phyloP scores from a whole-genome alignment of 2,329 filamentous ascomycete genomes.

The Curvularia eragrostidis region DNA sequence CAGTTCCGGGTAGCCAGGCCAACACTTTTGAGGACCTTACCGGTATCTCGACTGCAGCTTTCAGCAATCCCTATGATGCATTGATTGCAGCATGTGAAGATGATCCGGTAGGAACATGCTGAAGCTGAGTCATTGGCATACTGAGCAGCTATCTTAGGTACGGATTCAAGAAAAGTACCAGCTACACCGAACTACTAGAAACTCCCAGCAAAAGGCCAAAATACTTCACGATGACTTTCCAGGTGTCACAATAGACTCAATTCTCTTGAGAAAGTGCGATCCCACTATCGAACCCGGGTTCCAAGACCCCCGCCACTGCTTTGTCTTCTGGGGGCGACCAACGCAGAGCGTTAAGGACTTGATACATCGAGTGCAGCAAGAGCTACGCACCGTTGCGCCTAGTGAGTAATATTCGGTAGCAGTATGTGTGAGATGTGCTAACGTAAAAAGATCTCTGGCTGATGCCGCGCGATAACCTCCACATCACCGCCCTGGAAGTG shows the following conservation, averaged over 20 bases:
- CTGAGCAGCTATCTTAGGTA: conserved; percentile 51
- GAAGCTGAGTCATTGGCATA: neutral
- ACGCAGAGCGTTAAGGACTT: conserved; percentile 73
- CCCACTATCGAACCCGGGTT: conserved; percentile 71
- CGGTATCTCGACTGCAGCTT: conserved; percentile 45
- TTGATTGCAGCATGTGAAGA: conserved; percentile 72
- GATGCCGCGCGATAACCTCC: conserved; percentile 79
- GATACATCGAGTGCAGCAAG: conserved; percentile 71
- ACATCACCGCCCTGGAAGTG: conserved; percentile 85
- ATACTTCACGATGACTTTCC: conserved; percentile 72
- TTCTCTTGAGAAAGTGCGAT: conserved; percentile 73
- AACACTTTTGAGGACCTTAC: conserved; percentile 51
- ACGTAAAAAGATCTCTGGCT: conserved; percentile 74
- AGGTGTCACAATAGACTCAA: conserved; percentile 77
- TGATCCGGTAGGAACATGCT: conserved; percentile 63
- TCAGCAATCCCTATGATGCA: conserved; percentile 77
- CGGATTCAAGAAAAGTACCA: conserved; percentile 76
- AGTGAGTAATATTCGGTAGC: conserved; percentile 59
- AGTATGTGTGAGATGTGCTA: conserved; percentile 4
- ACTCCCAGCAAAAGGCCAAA: conserved; percentile 75
- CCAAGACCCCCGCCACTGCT: conserved; percentile 77
- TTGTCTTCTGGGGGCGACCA: conserved; percentile 88
- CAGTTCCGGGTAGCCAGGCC: conserved; percentile 22
- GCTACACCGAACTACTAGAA: conserved; percentile 75
- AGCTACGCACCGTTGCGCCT: conserved; percentile 69